Evolutionary conservation across 345 rosid species (phyloP), one percentile per base, ranked within the genome.

Genomic region (Arabidopsis suecica): DNA sequence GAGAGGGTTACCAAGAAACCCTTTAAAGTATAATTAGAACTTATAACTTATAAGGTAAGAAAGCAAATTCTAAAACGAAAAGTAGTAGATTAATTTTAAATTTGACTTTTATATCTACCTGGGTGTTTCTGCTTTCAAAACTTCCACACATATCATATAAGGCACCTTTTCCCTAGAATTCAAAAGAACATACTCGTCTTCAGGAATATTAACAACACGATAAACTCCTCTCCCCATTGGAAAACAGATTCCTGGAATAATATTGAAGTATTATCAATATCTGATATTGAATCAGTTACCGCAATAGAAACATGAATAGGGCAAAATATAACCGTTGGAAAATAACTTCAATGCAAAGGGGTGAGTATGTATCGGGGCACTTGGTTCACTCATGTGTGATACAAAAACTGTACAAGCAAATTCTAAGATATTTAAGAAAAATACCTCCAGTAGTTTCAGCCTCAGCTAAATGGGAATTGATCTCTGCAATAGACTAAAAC

Each of bases 81-180:
- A 47, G 45, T 32, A 44, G 5, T 48, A 47, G 58, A 51, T 36
- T 32, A 62, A 40, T 54, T 25, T 18, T 5, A 34, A 33, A 5
- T 22, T 54, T 48, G n/a, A 54, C 59, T 25, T 56, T 58, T 53
- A 64, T 48, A 66, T 23, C 74, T 81, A 95, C 99, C 94, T 84
- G 58, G 88, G 87, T 64, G 78, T 72, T 75, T 92, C 99, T 77
- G 93, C 78, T 85, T 90, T 95, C 84, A 95, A 81, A 71, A 95
- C 91, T 84, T 95, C 99, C 56, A 83, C 83, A 3, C 88, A 95
- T 58, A 95, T 92, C 85, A 95, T 61, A 69, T 89, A 95, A 60
- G 99, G 99, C 49, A 96, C 99, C 82, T 95, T 95, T 84, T 95
- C 99, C 87, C 99, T 90, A 71, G 99, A 95, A 78, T 95, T 95